Percentiles rank a stretch among this genome's conserved stretches.
phyloP scores from a whole-genome alignment of 371 early-diverging fungal genomes.

The Rhizopus delemar region DNA sequence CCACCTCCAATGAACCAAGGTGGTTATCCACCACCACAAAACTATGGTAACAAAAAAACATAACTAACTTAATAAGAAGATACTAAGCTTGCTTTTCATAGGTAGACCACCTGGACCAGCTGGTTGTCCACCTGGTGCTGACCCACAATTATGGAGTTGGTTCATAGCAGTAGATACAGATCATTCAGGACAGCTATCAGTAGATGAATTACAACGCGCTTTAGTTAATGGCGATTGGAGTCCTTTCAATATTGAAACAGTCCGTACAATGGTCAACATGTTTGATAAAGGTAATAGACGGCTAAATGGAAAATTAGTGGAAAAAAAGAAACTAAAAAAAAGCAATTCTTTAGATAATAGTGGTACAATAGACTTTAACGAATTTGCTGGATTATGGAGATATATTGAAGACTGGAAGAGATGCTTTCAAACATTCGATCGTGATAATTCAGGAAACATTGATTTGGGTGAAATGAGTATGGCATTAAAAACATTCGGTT shows the following conservation, averaged over 20 bases:
- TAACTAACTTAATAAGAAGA: background rate
- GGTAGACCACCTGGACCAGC: slow-evolving; percentile 16
- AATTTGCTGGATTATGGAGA: slow-evolving; percentile 78
- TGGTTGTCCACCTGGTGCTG: slow-evolving; percentile 44
- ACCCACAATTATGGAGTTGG: slow-evolving; percentile 65
- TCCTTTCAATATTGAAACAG: slow-evolving; percentile 64
- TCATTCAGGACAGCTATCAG: slow-evolving; percentile 46
- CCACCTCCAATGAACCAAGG: background rate
- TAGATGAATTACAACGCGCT: slow-evolving; percentile 60
- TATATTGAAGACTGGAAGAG: slow-evolving; percentile 77
- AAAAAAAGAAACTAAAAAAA: background rate
- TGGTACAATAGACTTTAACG: slow-evolving; percentile 77
- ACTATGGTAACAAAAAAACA: slow-evolving; percentile 7
- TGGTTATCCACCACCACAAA: slow-evolving; percentile 17
- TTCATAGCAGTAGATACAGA: slow-evolving; percentile 76
- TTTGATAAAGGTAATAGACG: slow-evolving; percentile 63
- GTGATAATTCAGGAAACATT: slow-evolving; percentile 77
- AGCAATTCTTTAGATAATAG: slow-evolving; percentile 37
- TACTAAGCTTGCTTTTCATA: background rate
- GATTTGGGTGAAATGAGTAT: slow-evolving; percentile 70
- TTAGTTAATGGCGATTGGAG: slow-evolving; percentile 70
- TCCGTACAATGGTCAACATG: slow-evolving; percentile 67
- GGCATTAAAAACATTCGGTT: slow-evolving; percentile 80
- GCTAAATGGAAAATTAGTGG: slow-evolving; percentile 9
- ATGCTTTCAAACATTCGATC: slow-evolving; percentile 80